A percentile compares a stretch with the other conserved stretches of the same genome.
Conservation (phyloP, 768 basidiomycete species). For the Bullera alba region DNA sequence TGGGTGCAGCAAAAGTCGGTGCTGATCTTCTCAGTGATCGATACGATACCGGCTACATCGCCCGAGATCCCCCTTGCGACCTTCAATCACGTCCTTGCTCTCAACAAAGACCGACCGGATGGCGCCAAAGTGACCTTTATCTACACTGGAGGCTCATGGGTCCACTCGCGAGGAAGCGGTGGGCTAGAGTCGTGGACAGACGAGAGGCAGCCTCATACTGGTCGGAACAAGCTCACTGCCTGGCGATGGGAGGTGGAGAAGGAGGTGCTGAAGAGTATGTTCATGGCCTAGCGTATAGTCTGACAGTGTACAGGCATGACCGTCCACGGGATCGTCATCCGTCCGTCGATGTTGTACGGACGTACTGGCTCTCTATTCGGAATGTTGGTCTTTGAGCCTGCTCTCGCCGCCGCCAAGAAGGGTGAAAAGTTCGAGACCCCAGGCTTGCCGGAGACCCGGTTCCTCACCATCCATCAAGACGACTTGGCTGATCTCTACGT, state of each 20-base stretch:
- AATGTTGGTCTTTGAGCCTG: constrained; percentile 43
- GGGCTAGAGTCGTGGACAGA: constrained; percentile 33
- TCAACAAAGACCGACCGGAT: constrained; percentile 20
- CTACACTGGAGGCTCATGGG: constrained; percentile 52
- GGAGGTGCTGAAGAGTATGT: too few relatives aligned
- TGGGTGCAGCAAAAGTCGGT: not conserved
- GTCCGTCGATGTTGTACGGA: constrained; percentile 51
- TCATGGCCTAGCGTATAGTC: constrained; percentile 18
- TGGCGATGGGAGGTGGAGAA: too few relatives aligned
- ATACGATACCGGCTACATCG: constrained; percentile 33
- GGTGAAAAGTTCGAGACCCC: constrained; percentile 46
- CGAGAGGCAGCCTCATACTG: constrained; percentile 21
- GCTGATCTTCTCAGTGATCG: constrained; percentile 22
- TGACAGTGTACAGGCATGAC: not conserved
- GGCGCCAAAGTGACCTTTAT: constrained; percentile 50
- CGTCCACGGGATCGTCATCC: constrained; percentile 51
- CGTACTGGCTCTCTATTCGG: constrained; percentile 47
- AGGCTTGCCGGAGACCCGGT: constrained; percentile 39
- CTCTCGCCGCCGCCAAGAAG: constrained; percentile 33
- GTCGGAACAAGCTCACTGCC: too few relatives aligned
- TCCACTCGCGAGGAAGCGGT: constrained; percentile 46
- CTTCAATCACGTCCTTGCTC: constrained; percentile 12
- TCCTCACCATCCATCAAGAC: constrained; percentile 49
- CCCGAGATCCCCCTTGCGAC: constrained; percentile 25
- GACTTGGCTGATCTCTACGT: constrained; percentile 52